Conservation (phyloP, 2,329 filamentous ascomycete species). For the Fusarium oxysporum region DNA sequence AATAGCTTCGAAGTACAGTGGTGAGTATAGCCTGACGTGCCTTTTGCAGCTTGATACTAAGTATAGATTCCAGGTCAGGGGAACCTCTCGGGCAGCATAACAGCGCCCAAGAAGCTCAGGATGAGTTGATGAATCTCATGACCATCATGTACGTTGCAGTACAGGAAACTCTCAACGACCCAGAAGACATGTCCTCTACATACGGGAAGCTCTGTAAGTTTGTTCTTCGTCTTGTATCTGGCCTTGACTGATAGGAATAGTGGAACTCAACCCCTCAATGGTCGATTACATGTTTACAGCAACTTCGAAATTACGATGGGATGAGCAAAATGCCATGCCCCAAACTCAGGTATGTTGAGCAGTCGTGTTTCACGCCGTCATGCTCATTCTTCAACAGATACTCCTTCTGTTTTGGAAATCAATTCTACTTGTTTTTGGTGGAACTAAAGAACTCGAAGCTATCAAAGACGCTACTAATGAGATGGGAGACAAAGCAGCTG, state of each 20-base stretch:
- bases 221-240: neutral
- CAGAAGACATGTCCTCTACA: slow-evolving; percentile 59
- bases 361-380: neutral
- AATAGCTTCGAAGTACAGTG: slow-evolving; percentile 65
- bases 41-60: slow-evolving; percentile 43
- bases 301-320: slow-evolving; percentile 77
- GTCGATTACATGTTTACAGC: slow-evolving; percentile 78
- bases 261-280: slow-evolving; percentile 73
- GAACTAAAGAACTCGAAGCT: slow-evolving; percentile 76
- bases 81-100: slow-evolving; percentile 55
- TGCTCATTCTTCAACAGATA: slow-evolving; percentile 60
- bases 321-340: slow-evolving; percentile 71
- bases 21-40: slow-evolving; percentile 50
- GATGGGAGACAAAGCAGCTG: slow-evolving; percentile 67
- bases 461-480: slow-evolving; percentile 80
- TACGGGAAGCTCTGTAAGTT: slow-evolving; percentile 65
- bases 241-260: slow-evolving; percentile 50
- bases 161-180: slow-evolving; percentile 66
- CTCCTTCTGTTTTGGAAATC: slow-evolving; percentile 93
- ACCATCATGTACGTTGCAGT: slow-evolving; percentile 71
- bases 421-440: slow-evolving; percentile 86
- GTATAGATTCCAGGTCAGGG: slow-evolving; percentile 55
- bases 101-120: slow-evolving; percentile 64
- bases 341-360: slow-evolving; percentile 68
- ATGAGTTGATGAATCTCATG: slow-evolving; percentile 72